These are phyloP conservation scores for Pseudogymnoascus sp. DNA, from an alignment of 2,329 filamentous ascomycete genomes.

Conservation along the genomic window DNA sequence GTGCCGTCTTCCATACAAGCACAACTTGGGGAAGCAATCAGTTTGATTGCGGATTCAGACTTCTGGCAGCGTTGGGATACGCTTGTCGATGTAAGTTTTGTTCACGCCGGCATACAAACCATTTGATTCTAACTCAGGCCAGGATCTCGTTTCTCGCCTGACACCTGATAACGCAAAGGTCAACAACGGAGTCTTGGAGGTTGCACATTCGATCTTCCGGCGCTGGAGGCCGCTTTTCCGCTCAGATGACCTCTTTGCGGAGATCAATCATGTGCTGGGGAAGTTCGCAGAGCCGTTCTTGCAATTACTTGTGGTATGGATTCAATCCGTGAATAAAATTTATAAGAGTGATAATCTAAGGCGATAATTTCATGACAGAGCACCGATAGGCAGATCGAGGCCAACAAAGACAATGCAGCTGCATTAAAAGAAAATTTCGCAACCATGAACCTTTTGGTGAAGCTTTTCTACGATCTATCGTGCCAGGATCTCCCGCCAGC, in stretches of 20 bases:
- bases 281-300: conserved; percentile 83
- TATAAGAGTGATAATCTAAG: conserved; percentile 4
- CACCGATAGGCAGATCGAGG: conserved; percentile 63
- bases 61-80: conserved; percentile 96
- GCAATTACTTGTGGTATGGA: conserved; percentile 60
- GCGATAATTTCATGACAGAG: conserved; percentile 35
- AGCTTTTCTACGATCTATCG: conserved; percentile 94
- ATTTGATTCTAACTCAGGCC: conserved; percentile 16
- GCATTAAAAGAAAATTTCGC: conserved; percentile 71
- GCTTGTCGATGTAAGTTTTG: conserved; percentile 62
- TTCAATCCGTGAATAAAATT: conserved; percentile 11
- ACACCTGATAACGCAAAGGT: conserved; percentile 72
- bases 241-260: conserved; percentile 84
- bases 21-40: conserved; percentile 93
- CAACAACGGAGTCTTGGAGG: conserved; percentile 91
- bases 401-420: conserved; percentile 67
- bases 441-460: conserved; percentile 79
- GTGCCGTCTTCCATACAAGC: conserved; percentile 82
- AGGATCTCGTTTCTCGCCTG: conserved; percentile 83
- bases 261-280: conserved; percentile 90
- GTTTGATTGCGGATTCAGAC: conserved; percentile 94
- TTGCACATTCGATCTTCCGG: conserved; percentile 96
- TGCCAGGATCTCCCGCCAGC: conserved; percentile 91
- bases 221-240: conserved; percentile 91
- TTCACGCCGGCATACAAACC: not conserved